Base-by-base conservation (phyloP, 2,329 filamentous ascomycete genomes). In the Colletotrichum sp. region DNA sequence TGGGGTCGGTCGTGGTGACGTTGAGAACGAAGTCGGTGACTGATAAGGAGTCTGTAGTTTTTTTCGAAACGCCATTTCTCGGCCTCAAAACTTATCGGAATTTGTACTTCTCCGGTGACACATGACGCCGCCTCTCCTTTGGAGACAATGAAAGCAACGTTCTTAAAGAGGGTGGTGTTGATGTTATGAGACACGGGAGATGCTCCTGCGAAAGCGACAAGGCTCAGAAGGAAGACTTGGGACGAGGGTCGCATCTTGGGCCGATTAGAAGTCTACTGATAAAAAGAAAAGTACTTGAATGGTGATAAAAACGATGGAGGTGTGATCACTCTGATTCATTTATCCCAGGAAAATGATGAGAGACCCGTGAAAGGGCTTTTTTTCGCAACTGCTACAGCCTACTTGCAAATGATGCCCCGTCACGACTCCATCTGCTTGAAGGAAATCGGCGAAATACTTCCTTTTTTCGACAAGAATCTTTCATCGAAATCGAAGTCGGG, bases 311-410 rank as follows among this genome's bases (percentile, higher is more conserved):
- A 48, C 4, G 6, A 21, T 5, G 43, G 0, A 48, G 43, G 43
- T 4, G 28, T 28, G 3, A 21, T 13, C 0, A 21, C 6, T 52
- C n/a, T 21, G n/a, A 52, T 13, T 21, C 5, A 21, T 21, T 1
- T 0, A 52, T 0, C 43, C 2, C n/a, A 8, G n/a, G 10, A 2
- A 52, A 21, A 52, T 21, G 43, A 13, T 13, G n/a, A 52, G n/a
- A 0, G 43, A 48, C 7, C 43, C 8, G 43, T 52, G 10, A 2
- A 13, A 52, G 10, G 6, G 34, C 6, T 0, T 2, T 0, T 2
- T 36, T 36, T 36, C 34, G 10, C 43, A 48, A 1, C 13, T 48
- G n/a, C n/a, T 21, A 13, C 38, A 38, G 36, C 8, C 16, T 38
- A 38, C 0, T 10, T n/a, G 9, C 38, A 43, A 4, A 43, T n/a